phyloP scores from a whole-genome alignment of 139 green algal genomes.

The Closterium sp. region DNA sequence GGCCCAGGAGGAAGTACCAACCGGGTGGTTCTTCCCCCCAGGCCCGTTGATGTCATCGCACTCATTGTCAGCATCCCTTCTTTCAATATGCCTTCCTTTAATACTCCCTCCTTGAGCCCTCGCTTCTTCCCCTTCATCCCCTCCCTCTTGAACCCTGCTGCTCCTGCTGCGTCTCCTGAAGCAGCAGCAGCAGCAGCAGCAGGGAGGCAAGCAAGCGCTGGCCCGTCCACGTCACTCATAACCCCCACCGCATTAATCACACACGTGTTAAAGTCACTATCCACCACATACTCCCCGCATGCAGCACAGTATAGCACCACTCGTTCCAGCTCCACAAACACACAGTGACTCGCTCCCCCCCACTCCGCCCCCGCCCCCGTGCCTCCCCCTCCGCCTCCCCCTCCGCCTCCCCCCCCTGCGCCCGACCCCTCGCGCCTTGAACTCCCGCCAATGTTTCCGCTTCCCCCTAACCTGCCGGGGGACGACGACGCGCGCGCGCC shows the following conservation, averaged over 20 bases:
- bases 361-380: not conserved
- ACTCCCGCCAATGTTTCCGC: not conserved
- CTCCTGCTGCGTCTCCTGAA: not conserved
- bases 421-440: not conserved
- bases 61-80: not conserved
- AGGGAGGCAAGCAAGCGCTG: not conserved
- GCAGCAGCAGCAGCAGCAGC: not conserved
- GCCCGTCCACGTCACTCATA: not conserved
- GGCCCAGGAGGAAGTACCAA: not conserved
- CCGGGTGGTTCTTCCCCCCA: not conserved
- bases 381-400: not conserved
- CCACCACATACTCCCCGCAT: slow-evolving; percentile 74
- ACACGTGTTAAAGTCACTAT: slow-evolving; percentile 61
- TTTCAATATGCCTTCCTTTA: not conserved
- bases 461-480: not conserved
- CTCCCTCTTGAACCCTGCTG: too few species aligned
- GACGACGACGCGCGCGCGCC: not conserved
- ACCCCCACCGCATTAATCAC: slow-evolving; percentile 49
- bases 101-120: not conserved
- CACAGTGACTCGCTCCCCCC: slow-evolving; percentile 41
- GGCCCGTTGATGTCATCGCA: not conserved
- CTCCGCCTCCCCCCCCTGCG: not conserved
- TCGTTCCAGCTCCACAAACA: slow-evolving; percentile 62
- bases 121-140: not conserved
- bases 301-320: slow-evolving; percentile 71